These are phyloP conservation scores for Camellia oleifera DNA, from an alignment of 179 eudicot genomes.

Conservation along the genomic window DNA sequence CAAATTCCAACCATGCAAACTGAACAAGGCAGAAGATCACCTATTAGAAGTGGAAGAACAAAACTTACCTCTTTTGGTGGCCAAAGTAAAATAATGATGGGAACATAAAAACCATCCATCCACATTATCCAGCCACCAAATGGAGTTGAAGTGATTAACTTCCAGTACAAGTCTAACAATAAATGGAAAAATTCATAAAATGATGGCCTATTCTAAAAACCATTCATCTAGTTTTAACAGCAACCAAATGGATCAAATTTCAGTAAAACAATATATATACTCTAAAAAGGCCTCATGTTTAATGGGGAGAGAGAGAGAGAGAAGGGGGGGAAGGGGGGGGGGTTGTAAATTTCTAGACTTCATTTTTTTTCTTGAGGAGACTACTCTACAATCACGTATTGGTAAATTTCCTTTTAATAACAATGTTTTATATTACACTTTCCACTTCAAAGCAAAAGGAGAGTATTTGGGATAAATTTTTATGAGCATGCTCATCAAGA, in stretches of 20 bases:
- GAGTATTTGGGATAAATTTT: too few relatives aligned
- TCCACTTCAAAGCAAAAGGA: too few relatives aligned
- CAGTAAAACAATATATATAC: background rate
- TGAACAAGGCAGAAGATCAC: background rate
- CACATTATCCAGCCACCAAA: background rate
- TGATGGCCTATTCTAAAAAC: background rate
- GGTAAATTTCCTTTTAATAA: too few relatives aligned
- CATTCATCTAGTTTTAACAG: background rate
- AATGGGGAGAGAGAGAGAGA: background rate
- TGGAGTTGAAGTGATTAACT: background rate
- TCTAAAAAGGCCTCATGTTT: background rate
- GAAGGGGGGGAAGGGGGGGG: too few relatives aligned
- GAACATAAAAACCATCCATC: background rate
- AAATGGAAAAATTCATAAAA: background rate
- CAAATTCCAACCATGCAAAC: background rate
- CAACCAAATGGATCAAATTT: background rate
- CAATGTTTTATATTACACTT: too few relatives aligned
- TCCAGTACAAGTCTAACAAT: background rate
- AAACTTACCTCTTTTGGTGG: background rate
- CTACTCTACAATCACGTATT: too few relatives aligned
- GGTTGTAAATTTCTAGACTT: too few relatives aligned
- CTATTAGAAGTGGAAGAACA: background rate
- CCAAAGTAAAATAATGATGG: background rate
- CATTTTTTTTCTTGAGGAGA: too few relatives aligned
- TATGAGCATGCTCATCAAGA: too few relatives aligned